Evolutionary conservation across 73 alveolate species (phyloP), one percentile per base, ranked within the genome.

Genomic region (Stentor roeselii): DNA sequence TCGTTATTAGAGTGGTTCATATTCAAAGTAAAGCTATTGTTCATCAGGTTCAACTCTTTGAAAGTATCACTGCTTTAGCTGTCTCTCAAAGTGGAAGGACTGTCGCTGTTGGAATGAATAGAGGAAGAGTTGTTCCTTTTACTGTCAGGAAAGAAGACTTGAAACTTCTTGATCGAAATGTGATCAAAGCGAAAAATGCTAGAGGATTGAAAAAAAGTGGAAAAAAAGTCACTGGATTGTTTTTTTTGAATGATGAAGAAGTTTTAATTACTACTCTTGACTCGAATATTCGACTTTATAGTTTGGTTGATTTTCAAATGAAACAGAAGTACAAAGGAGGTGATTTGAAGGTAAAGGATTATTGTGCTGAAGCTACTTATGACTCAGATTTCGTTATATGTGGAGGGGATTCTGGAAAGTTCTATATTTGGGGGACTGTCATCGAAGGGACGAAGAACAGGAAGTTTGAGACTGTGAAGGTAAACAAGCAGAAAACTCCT

Each of bases 201-300:
- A 14, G 41, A 1, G 80, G 80, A 1, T 67, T 67, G 1, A 67
- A 67, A 67, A 21, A 40, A 1, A 21, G 11, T 1, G 80, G 80
- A 15, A 67, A 67, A 67, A 67, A 67, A 2, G 80, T 67, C 50
- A 67, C 80, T 14, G 80, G 80, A 40, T 40, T 67, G 11, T n/a
- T 27, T 21, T 30, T 67, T 32, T 14, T 32, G 11, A 2, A 67
- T 67, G 37, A 67, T 67, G 80, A 67, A 11, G n/a, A 21, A 34
- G 27, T 67, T 67, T 21, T 67, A 0, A 67, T 67, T 0, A 67
- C 80, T 21, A 67, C 80, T 27, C n/a, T 21, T 67, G 80, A 67
- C 80, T 67, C 80, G 2, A 67, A 32, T 1, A 21, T 67, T 2
- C 21, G 80, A 67, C 37, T n/a, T 30, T 67, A 21, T 2, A 21